A percentile compares a stretch with the other conserved stretches of the same genome.
Conservation (phyloP, 1,139 yeast genomes). For the Sugiyamaella sp. region DNA sequence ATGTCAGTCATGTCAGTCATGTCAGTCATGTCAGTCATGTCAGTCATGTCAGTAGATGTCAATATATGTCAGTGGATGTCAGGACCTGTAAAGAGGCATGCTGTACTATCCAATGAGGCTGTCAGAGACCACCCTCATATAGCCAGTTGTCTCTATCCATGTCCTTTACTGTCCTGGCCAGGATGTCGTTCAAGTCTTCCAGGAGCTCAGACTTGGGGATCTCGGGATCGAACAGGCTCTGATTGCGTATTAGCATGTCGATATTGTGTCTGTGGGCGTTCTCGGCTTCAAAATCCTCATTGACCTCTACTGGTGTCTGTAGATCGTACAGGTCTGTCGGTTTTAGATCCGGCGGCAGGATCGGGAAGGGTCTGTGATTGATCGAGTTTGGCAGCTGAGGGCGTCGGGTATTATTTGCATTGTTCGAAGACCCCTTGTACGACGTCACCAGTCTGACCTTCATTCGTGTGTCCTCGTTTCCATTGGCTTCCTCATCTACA, state of each 20-base stretch:
- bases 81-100: too few species aligned
- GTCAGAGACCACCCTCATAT: constrained; percentile 10
- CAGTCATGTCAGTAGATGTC: neutral
- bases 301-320: constrained; percentile 11
- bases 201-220: neutral
- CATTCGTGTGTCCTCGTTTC: constrained; percentile 15
- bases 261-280: neutral
- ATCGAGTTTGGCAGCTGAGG: neutral
- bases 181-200: neutral
- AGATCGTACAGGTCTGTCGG: constrained; percentile 8
- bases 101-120: too few species aligned
- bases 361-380: constrained; percentile 7
- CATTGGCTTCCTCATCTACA: neutral
- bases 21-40: too few species aligned
- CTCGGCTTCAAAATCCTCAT: neutral
- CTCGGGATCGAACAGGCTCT: neutral
- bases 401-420: constrained; percentile 1
- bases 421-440: neutral
- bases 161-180: constrained; percentile 6
- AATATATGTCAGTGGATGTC: neutral
- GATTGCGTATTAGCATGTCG: neutral
- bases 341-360: constrained; percentile 9
- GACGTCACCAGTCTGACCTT: constrained; percentile 6
- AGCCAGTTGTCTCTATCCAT: constrained; percentile 15
- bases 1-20: too few species aligned